A percentile compares a stretch with the other conserved stretches of the same genome.
Conservation (phyloP, 306 rosid species). For the Pterocarpus macrocarpus region DNA sequence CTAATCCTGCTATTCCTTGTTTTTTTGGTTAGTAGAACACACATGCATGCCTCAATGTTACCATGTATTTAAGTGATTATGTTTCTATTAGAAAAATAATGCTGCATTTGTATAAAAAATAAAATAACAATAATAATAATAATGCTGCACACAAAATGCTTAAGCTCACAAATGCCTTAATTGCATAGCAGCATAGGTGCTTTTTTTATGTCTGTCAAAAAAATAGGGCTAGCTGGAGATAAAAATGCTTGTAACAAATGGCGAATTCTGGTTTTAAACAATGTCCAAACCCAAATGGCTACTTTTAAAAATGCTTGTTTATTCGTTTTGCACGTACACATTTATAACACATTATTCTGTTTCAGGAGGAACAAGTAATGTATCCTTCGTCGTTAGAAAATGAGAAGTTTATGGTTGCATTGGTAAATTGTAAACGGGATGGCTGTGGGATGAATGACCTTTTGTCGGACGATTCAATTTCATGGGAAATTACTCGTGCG, state of each 20-base stretch:
- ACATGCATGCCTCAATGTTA: no score
- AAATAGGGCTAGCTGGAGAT: no score
- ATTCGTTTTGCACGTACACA: background rate
- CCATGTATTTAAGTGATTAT: no score
- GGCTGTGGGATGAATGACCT: conserved; percentile 46
- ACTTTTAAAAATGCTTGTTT: background rate
- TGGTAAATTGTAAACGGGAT: conserved; percentile 65
- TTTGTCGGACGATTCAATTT: conserved; percentile 53
- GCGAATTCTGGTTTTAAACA: background rate
- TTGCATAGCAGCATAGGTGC: no score
- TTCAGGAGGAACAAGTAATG: conserved; percentile 92
- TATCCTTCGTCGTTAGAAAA: conserved; percentile 77
- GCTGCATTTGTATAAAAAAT: no score
- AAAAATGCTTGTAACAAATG: background rate
- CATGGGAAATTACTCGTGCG: conserved; percentile 93
- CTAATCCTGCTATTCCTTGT: no score
- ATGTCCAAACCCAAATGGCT: background rate
- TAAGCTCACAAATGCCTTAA: no score
- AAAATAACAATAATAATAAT: no score
- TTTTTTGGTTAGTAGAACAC: no score
- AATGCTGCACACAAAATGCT: no score
- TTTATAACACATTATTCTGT: conserved; percentile 2
- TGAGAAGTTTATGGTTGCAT: conserved; percentile 83
- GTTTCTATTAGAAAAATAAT: no score
- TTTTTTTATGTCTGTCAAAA: no score